These are phyloP conservation scores for Neospora caninum DNA, from an alignment of 169 alveolate genomes.

Conservation along the genomic window DNA sequence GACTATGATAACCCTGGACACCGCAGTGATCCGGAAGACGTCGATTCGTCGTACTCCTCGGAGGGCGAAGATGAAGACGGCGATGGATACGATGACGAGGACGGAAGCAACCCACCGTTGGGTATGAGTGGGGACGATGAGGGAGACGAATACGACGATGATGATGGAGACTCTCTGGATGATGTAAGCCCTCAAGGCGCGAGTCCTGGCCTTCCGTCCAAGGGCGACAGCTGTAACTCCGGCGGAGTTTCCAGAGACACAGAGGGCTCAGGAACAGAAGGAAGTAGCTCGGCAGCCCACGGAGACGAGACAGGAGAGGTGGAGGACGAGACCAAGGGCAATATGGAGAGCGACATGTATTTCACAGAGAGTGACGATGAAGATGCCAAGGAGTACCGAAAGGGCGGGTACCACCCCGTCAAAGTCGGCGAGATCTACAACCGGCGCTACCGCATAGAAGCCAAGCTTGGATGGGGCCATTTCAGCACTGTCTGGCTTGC, in stretches of 20 bases:
- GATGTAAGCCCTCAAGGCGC: not conserved
- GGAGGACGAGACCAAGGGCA: slow-evolving; percentile 32
- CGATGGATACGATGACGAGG: not conserved
- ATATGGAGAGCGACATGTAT: slow-evolving; percentile 65
- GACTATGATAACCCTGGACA: not conserved
- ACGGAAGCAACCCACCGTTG: slow-evolving; percentile 5
- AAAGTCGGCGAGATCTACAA: slow-evolving; percentile 86
- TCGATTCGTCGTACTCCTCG: not conserved
- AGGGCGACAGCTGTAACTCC: not conserved
- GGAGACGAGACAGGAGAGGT: slow-evolving; percentile 28
- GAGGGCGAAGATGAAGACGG: slow-evolving; percentile 14
- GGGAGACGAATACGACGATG: slow-evolving; percentile 37
- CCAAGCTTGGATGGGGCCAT: slow-evolving; percentile 99
- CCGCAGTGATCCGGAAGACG: not conserved
- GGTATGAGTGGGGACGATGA: slow-evolving; percentile 16
- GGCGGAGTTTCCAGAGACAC: not conserved
- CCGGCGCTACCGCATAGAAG: slow-evolving; percentile 94
- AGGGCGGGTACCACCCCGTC: slow-evolving; percentile 76
- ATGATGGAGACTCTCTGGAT: not conserved
- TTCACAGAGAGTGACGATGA: slow-evolving; percentile 74
- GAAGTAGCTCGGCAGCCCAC: not conserved
- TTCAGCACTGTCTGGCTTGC: slow-evolving; percentile 99
- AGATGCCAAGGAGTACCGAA: slow-evolving; percentile 67
- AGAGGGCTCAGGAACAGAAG: not conserved
- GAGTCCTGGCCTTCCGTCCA: not conserved